These are phyloP conservation scores for Calcarisporium arbuscula DNA, from an alignment of 2,329 filamentous ascomycete species.

Conservation along the genomic window DNA sequence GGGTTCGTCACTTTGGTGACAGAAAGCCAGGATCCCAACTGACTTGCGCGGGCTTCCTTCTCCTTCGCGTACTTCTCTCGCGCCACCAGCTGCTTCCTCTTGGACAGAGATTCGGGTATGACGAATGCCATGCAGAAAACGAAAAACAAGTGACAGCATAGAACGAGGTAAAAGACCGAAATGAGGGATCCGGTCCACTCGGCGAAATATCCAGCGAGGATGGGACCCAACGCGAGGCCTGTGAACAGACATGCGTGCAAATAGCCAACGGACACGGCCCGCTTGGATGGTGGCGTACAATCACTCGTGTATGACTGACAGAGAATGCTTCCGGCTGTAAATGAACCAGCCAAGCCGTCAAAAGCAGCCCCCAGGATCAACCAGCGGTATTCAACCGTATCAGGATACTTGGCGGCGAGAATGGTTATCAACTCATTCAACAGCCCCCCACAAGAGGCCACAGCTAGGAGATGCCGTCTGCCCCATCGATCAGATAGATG, in stretches of 20 bases:
- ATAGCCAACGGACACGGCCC: constrained; percentile 80
- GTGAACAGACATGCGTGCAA: constrained; percentile 84
- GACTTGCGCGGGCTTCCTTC: constrained; percentile 33
- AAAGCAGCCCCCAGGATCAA: constrained; percentile 69
- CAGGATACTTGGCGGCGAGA: constrained; percentile 67
- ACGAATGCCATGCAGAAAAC: constrained; percentile 63
- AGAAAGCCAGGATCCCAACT: constrained; percentile 23
- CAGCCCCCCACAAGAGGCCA: constrained; percentile 70
- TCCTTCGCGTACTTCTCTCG: constrained; percentile 57
- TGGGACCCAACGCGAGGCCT: constrained; percentile 82
- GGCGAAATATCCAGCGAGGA: constrained; percentile 74
- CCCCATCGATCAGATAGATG: constrained; percentile 83
- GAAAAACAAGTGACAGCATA: constrained; percentile 68
- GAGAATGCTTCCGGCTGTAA: constrained; percentile 71
- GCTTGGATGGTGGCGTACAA: constrained; percentile 72
- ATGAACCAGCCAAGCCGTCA: constrained; percentile 83
- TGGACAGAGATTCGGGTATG: constrained; percentile 79
- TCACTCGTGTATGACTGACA: constrained; percentile 85
- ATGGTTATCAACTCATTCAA: constrained; percentile 71
- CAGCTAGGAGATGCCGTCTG: constrained; percentile 64
- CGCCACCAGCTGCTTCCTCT: constrained; percentile 62
- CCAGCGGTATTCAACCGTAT: constrained; percentile 68
- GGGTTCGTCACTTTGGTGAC: constrained; percentile 53
- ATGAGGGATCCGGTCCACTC: constrained; percentile 68
- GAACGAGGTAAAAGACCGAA: constrained; percentile 75